These are phyloP conservation scores for Carex myosuroides DNA, from an alignment of 176 grass and related monocot genomes.

Conservation along the genomic window DNA sequence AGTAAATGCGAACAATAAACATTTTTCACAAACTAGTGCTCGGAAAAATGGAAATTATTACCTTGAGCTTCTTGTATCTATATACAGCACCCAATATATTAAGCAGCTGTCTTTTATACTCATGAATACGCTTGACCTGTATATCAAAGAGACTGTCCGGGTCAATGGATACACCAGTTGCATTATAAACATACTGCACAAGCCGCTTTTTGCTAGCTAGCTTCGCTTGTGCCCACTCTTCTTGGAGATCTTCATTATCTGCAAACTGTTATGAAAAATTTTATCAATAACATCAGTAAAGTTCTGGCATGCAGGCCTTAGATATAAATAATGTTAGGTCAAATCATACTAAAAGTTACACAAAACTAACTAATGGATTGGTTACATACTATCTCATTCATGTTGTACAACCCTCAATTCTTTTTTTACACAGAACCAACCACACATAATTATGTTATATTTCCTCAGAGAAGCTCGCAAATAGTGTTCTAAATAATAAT, in stretches of 20 bases:
- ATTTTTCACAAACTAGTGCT: not conserved
- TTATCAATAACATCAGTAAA: not conserved
- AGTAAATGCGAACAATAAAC: not conserved
- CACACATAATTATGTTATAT: not conserved
- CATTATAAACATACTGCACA: conserved; percentile 37
- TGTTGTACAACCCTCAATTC: not conserved
- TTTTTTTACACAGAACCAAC: not conserved
- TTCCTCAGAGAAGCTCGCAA: not conserved
- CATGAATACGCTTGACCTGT: conserved; percentile 53
- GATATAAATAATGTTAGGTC: not conserved
- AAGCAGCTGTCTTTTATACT: conserved; percentile 52
- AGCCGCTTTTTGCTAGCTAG: conserved; percentile 38
- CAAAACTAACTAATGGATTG: not conserved
- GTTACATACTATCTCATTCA: not conserved
- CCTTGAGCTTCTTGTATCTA: conserved; percentile 56
- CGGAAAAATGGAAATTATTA: conserved; percentile 8
- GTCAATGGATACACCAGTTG: conserved; percentile 42
- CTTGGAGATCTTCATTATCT: conserved; percentile 37
- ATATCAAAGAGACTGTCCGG: conserved; percentile 47
- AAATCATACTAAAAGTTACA: not conserved
- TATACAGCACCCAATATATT: conserved; percentile 48
- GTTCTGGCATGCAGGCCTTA: not conserved
- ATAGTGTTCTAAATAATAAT: not conserved
- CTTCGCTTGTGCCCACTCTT: conserved; percentile 45
- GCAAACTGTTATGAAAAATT: conserved; percentile 33